phyloP scores from a whole-genome alignment of 2,329 filamentous ascomycete species.

The Pseudopyrenochaeta lycopersici region DNA sequence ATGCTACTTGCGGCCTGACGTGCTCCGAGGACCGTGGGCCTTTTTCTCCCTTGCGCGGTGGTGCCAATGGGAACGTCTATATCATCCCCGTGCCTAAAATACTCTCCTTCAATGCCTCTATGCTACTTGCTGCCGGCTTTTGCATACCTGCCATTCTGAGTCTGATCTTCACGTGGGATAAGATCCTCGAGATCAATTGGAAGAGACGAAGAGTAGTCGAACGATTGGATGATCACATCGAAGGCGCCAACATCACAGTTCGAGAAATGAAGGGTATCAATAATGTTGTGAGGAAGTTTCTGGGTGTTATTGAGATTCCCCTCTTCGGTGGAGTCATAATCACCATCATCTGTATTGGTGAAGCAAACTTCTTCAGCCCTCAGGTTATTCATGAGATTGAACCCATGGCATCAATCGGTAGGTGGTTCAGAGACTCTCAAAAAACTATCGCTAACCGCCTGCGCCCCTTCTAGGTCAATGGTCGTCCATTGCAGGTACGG shows the following conservation, averaged over 20 bases:
- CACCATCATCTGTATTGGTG: conserved; percentile 68
- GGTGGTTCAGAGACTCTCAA: background rate
- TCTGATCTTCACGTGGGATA: conserved; percentile 69
- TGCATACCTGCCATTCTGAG: conserved; percentile 72
- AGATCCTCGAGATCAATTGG: conserved; percentile 71
- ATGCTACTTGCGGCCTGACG: conserved; percentile 55
- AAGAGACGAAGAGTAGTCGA: conserved; percentile 54
- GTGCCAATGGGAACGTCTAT: conserved; percentile 68
- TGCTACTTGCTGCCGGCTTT: conserved; percentile 69
- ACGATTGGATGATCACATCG: conserved; percentile 53
- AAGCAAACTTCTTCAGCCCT: conserved; percentile 69
- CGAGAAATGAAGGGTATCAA: conserved; percentile 58
- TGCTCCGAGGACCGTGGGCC: conserved; percentile 61
- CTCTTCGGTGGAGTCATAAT: conserved; percentile 67
- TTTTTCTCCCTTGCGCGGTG: conserved; percentile 63
- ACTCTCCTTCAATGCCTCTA: conserved; percentile 67
- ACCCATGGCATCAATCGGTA: conserved; percentile 66
- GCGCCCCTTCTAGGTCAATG: conserved; percentile 57
- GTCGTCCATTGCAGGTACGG: conserved; percentile 67
- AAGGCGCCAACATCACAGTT: conserved; percentile 65
- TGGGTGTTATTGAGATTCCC: conserved; percentile 63
- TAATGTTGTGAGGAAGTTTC: conserved; percentile 43
- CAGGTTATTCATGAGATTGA: conserved; percentile 69
- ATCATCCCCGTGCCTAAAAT: conserved; percentile 66
- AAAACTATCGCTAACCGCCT: background rate